phyloP scores from a whole-genome alignment of 73 alveolate genomes.

The Uronychia binucleata region DNA sequence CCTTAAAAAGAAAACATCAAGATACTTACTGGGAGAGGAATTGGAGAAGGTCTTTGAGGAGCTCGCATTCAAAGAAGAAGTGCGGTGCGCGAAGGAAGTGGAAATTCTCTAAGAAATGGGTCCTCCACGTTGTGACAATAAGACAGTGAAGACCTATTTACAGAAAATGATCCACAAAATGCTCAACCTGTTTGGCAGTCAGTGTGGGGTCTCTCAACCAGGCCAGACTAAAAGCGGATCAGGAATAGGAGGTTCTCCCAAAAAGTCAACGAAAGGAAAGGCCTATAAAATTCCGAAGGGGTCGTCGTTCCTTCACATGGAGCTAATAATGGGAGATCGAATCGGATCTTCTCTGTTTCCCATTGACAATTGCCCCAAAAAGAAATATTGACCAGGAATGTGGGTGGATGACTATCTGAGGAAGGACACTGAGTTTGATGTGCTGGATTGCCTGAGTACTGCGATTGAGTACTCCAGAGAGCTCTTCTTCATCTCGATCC shows the following conservation, averaged over 20 bases:
- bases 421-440: background rate
- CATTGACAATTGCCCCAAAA: too few relatives aligned
- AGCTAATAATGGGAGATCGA: background rate
- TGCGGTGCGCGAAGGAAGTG: background rate
- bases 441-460: background rate
- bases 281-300: background rate
- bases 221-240: background rate
- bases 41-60: background rate
- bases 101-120: background rate
- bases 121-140: background rate
- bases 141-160: background rate
- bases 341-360: background rate
- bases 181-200: background rate
- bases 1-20: background rate
- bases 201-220: background rate
- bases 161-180: background rate
- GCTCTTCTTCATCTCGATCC: background rate
- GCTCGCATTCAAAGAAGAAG: background rate
- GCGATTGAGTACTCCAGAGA: background rate
- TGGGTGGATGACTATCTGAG: background rate
- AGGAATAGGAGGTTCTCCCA: background rate
- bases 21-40: background rate
- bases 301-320: background rate
- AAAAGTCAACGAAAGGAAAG: background rate
- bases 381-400: background rate